phyloP scores from a whole-genome alignment of 805 yeast genomes.

The Metschnikowia aberdeeniae region DNA sequence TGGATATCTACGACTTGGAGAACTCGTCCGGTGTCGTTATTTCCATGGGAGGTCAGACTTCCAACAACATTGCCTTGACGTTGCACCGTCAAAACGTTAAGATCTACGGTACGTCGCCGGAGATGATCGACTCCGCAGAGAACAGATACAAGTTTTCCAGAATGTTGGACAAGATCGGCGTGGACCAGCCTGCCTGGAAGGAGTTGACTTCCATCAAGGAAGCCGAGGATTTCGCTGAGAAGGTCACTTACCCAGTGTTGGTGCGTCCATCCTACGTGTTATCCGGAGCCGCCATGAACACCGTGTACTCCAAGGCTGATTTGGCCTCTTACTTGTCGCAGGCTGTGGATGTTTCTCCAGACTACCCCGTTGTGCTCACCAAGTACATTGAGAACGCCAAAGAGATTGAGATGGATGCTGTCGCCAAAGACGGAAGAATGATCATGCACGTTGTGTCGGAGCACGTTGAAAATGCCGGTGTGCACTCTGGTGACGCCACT shows the following conservation, averaged over 20 bases:
- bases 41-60: slow-evolving; percentile 98
- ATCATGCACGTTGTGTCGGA: slow-evolving; percentile 97
- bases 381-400: slow-evolving; percentile 95
- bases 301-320: slow-evolving; percentile 86
- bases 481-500: slow-evolving; percentile 99
- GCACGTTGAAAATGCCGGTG: slow-evolving; percentile 99
- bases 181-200: slow-evolving; percentile 99
- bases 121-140: slow-evolving; percentile 97
- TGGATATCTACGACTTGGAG: slow-evolving; percentile 93
- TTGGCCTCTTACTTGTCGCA: slow-evolving; percentile 82
- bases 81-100: slow-evolving; percentile 89
- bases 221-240: slow-evolving; percentile 88
- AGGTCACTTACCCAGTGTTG: slow-evolving; percentile 88
- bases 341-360: slow-evolving; percentile 97
- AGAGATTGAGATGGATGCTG: slow-evolving; percentile 99
- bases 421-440: slow-evolving; percentile 90
- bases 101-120: slow-evolving; percentile 95
- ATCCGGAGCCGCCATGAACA: slow-evolving; percentile 99
- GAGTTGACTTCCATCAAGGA: slow-evolving; percentile 90
- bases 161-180: slow-evolving; percentile 93
- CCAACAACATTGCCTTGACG: slow-evolving; percentile 92
- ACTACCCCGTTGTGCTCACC: slow-evolving; percentile 95
- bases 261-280: slow-evolving; percentile 97
- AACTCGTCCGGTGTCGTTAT: slow-evolving; percentile 87
- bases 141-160: slow-evolving; percentile 96